Base-by-base conservation (phyloP, 2,329 filamentous ascomycete species). In the Achaetomium macrosporum region DNA sequence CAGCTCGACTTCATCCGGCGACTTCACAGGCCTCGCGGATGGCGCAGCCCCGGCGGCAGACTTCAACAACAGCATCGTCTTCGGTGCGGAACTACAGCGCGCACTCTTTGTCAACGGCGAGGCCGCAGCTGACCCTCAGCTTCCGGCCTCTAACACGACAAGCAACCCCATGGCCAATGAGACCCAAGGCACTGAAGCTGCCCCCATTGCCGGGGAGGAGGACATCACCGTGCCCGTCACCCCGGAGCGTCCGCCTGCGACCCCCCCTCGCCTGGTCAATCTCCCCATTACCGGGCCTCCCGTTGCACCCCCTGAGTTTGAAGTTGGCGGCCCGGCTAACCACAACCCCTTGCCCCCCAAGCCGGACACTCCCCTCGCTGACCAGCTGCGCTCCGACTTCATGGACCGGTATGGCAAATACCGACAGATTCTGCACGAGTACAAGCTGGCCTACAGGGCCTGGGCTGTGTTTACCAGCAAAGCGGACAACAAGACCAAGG, bases 351-450 rank as follows among this genome's bases (percentile, higher is more conserved):
- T 50, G 25, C 50, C 47, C 30, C 0, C 17, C 6, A 44, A 43
- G 39, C 47, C 43, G 3, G 39, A 44, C 20, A 57, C 53, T 2
- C 53, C 53, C 3, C 47, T 44, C 3, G 52, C 55, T n/a, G 55
- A 57, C 30, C 30, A 37, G 8, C 49, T 57, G 4, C 46, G 55
- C 2, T 16, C 33, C n/a, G 47, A 44, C 29, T 53, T 57, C 35
- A 51, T 40, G 46, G 33, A 12, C 9, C 13, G 17, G 29, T 17
- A 57, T 16, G 5, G 9, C n/a, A 31, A 46, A 1, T 37, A 50
- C 12, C 19, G 16, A 13, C 15, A 37, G 12, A 29, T 42, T 13
- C 29, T 53, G 35, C 9, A 16, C 30, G 16, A 25, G 5, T 50
- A 55, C 47, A 43, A 42, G 20, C 15, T 33, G 19, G 13, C 50